Evolutionary conservation across 2,329 filamentous ascomycete species (phyloP).

Genomic region (Paecilomyces niveus): DNA sequence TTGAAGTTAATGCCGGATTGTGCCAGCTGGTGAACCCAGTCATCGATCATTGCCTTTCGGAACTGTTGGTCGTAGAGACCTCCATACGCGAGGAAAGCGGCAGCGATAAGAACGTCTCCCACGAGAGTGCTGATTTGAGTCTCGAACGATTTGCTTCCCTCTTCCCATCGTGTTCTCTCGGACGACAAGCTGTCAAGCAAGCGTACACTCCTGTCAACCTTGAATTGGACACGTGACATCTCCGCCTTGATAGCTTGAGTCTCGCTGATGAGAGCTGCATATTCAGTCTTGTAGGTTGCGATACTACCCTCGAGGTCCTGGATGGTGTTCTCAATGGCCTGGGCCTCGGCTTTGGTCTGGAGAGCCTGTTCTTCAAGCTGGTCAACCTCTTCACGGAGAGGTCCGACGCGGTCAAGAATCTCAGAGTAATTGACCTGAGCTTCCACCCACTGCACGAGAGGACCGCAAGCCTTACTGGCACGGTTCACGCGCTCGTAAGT

Average conservation of each 20-base stretch:
- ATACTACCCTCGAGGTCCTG: slow-evolving; percentile 80
- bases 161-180: slow-evolving; percentile 89
- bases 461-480: slow-evolving; percentile 93
- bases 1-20: slow-evolving; percentile 93
- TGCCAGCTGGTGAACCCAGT: slow-evolving; percentile 90
- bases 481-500: slow-evolving; percentile 94
- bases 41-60: slow-evolving; percentile 94
- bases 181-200: slow-evolving; percentile 92
- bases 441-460: slow-evolving; percentile 92
- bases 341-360: slow-evolving; percentile 87
- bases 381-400: slow-evolving; percentile 80
- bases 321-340: slow-evolving; percentile 85
- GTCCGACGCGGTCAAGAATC: slow-evolving; percentile 88
- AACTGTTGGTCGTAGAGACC: slow-evolving; percentile 98
- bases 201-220: slow-evolving; percentile 92
- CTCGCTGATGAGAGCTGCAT: slow-evolving; percentile 91
- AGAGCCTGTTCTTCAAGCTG: slow-evolving; percentile 81
- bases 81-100: slow-evolving; percentile 92
- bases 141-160: slow-evolving; percentile 95
- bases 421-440: slow-evolving; percentile 98
- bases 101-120: slow-evolving; percentile 91
- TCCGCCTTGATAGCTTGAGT: slow-evolving; percentile 95
- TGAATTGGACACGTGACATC: slow-evolving; percentile 94
- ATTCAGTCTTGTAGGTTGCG: slow-evolving; percentile 90
- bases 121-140: slow-evolving; percentile 95